A percentile compares a stretch with the other conserved stretches of the same genome.
Evolutionary conservation across 2,329 filamentous ascomycete species (phyloP).

Genomic region (Aspergillus niger): DNA sequence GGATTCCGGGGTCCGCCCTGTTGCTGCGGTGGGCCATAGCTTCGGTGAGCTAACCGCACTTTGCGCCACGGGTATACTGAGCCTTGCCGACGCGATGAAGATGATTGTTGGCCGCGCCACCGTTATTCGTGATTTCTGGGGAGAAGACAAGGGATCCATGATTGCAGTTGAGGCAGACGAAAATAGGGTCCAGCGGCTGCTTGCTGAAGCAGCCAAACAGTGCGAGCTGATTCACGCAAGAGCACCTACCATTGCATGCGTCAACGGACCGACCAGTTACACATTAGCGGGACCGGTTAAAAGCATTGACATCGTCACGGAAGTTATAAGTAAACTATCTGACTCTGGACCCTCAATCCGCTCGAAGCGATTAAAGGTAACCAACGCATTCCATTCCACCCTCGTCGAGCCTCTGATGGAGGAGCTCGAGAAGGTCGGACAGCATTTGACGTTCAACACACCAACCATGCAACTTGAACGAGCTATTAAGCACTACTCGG

Average conservation of each 20-base stretch:
- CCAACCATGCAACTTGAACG: too few species aligned
- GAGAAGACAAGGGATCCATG: conserved; percentile 37
- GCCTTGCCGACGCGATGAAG: conserved; percentile 33
- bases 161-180: conserved; percentile 36
- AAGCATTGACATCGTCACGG: not conserved
- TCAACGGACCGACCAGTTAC: conserved; percentile 7
- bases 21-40: conserved; percentile 41
- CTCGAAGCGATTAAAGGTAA: conserved; percentile 45
- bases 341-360: not conserved
- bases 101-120: conserved; percentile 32
- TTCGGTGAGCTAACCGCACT: conserved; percentile 43
- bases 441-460: too few species aligned
- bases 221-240: not conserved
- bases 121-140: conserved; percentile 36
- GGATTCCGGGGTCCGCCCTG: conserved; percentile 37
- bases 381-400: conserved; percentile 51
- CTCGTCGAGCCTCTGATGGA: conserved; percentile 40
- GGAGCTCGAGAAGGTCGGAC: too few species aligned
- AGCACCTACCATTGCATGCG: conserved; percentile 9
- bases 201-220: not conserved
- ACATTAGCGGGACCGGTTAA: not conserved
- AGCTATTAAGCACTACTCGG: too few species aligned
- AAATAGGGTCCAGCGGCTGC: not conserved
- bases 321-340: not conserved
- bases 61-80: conserved; percentile 33